phyloP scores from a whole-genome alignment of 192 early-diverging fungal genomes.

The Coemansia sp. region DNA sequence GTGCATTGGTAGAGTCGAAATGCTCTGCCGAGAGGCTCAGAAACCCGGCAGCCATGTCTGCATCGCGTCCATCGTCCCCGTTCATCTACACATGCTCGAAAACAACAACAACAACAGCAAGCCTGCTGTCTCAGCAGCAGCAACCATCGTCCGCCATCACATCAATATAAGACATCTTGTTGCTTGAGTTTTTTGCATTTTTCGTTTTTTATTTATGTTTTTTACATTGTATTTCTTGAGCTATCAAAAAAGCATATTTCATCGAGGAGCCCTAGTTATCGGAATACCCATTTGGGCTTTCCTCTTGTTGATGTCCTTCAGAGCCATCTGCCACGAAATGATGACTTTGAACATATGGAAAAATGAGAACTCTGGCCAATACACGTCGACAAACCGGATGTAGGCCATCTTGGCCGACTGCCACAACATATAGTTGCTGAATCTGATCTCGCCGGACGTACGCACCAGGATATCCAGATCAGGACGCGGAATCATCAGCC shows the following conservation, averaged over 20 bases:
- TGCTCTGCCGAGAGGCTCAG: constrained; percentile 32
- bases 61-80: not conserved
- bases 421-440: constrained; percentile 96
- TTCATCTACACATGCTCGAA: constrained; percentile 8
- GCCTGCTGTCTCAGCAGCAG: not conserved
- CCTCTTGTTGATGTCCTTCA: constrained; percentile 16
- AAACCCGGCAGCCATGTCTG: constrained; percentile 1
- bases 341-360: constrained; percentile 81
- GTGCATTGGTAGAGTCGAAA: constrained; percentile 28
- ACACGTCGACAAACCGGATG: constrained; percentile 84
- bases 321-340: constrained; percentile 72
- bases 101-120: not conserved
- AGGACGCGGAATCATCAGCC: constrained; percentile 65
- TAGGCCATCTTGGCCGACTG: constrained; percentile 71
- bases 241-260: too few relatives aligned
- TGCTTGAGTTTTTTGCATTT: not conserved
- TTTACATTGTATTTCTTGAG: not conserved
- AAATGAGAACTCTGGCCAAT: constrained; percentile 96
- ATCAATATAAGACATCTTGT: constrained; percentile 6
- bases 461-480: constrained; percentile 87
- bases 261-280: not conserved
- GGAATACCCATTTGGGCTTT: constrained; percentile 10
- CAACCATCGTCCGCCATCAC: constrained; percentile 15
- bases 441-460: constrained; percentile 92
- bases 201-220: not conserved